These are phyloP conservation scores for Fraxinus sp. DNA, from an alignment of 305 asterid species.

Conservation along the genomic window DNA sequence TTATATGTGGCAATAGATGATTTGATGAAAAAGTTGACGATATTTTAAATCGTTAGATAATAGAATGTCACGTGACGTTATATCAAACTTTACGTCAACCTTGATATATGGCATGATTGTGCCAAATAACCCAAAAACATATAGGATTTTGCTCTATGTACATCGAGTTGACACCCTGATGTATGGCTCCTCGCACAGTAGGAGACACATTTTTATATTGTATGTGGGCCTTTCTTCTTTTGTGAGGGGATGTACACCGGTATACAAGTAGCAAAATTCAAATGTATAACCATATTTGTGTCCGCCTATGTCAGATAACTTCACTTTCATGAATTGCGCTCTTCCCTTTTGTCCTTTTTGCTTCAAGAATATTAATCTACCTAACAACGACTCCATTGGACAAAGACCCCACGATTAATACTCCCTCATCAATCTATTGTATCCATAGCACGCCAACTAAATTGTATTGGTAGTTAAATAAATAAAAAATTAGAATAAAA, in stretches of 20 bases:
- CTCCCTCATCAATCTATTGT: background rate
- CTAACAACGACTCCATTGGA: slow-evolving; percentile 33
- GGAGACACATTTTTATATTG: too few species aligned
- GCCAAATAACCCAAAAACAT: background rate
- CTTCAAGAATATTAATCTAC: slow-evolving; percentile 8
- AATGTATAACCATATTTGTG: background rate
- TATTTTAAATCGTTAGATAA: too few species aligned
- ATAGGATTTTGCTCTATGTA: background rate
- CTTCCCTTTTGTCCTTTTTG: slow-evolving; percentile 1
- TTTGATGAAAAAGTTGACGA: too few species aligned
- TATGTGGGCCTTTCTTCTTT: background rate
- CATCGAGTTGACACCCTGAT: background rate
- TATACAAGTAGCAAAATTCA: too few species aligned
- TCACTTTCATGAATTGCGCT: background rate
- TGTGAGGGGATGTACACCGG: background rate
- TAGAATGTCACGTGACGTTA: too few species aligned
- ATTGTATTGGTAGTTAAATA: background rate
- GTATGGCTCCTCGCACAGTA: background rate
- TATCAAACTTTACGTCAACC: too few species aligned
- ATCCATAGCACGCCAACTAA: background rate
- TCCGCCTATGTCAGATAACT: background rate
- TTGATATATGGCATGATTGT: too few species aligned
- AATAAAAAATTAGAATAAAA: background rate
- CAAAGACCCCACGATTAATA: background rate
- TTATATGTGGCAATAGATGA: too few species aligned